phyloP scores from a whole-genome alignment of 2,329 filamentous ascomycete species.

The Monosporascus sp. region DNA sequence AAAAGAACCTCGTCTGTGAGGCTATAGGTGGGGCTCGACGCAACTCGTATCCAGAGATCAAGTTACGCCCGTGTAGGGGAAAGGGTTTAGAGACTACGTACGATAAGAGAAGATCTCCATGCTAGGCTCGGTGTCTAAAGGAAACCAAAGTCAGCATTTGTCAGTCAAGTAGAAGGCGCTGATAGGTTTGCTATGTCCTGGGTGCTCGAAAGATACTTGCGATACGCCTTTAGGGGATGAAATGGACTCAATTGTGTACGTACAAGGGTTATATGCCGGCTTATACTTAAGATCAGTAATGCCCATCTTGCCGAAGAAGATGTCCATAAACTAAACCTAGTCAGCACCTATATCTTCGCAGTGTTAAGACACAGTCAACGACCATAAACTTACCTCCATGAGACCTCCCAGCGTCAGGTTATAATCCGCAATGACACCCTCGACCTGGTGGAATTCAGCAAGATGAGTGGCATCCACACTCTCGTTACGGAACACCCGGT shows the following conservation, averaged over 20 bases:
- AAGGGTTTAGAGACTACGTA: neutral
- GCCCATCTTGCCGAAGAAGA: conserved; percentile 96
- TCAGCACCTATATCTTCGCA: neutral
- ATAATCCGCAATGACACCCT: conserved; percentile 97
- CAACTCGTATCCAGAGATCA: neutral
- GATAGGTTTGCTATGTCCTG: neutral
- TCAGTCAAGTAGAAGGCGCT: too few relatives aligned
- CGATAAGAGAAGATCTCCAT: conserved; percentile 98
- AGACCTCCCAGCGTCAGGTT: conserved; percentile 85
- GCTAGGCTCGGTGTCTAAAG: conserved; percentile 74
- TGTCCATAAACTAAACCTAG: conserved; percentile 63
- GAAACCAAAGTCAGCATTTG: conserved; percentile 1
- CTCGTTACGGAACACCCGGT: conserved; percentile 94
- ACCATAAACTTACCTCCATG: conserved; percentile 48
- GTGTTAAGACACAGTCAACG: neutral
- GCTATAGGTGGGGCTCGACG: too few relatives aligned
- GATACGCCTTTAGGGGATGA: neutral
- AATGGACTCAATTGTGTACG: conserved; percentile 16
- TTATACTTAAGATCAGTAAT: conserved; percentile 85
- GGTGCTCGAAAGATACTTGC: too few relatives aligned
- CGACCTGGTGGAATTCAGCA: conserved; percentile 97
- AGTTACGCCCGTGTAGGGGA: neutral
- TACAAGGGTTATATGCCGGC: conserved; percentile 82
- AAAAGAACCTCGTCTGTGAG: neutral
- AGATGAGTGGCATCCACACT: conserved; percentile 95